A percentile compares a stretch with the other conserved stretches of the same genome.
Conservation (phyloP, 768 basidiomycete species). For the Mycena rosella region DNA sequence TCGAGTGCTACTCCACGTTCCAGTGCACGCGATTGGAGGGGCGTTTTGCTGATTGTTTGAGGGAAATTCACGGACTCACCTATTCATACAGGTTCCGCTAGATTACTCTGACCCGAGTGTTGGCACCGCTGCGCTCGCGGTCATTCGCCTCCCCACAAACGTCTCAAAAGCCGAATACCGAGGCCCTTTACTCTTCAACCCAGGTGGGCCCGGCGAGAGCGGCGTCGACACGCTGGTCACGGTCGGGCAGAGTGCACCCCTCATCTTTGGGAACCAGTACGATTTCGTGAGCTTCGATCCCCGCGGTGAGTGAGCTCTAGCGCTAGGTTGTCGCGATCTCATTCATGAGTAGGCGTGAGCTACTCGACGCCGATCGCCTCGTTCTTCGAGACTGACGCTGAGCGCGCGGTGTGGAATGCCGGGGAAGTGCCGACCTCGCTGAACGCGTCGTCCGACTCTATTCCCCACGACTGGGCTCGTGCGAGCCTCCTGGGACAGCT, state of each 20-base stretch:
- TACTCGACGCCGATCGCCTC: slow-evolving; percentile 27
- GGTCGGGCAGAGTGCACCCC: background rate
- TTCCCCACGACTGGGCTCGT: slow-evolving; percentile 49
- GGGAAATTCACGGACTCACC: background rate
- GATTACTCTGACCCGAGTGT: slow-evolving; percentile 18
- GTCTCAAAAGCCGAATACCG: slow-evolving; percentile 11
- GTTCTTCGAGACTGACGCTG: slow-evolving; percentile 29
- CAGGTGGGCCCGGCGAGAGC: slow-evolving; percentile 31
- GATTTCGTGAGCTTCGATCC: slow-evolving; percentile 34
- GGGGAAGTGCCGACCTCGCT: slow-evolving; percentile 20
- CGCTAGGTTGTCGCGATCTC: background rate
- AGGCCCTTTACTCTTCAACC: slow-evolving; percentile 29
- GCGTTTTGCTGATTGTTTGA: background rate
- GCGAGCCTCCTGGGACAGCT: slow-evolving; percentile 47
- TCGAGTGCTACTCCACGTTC: background rate
- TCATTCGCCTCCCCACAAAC: slow-evolving; percentile 19
- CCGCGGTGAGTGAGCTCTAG: slow-evolving; percentile 1
- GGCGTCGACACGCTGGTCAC: slow-evolving; percentile 21
- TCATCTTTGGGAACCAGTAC: slow-evolving; percentile 17
- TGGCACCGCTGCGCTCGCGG: slow-evolving; percentile 20
- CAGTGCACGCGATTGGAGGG: slow-evolving; percentile 9
- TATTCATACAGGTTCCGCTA: slow-evolving; percentile 18
- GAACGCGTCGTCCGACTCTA: slow-evolving; percentile 43
- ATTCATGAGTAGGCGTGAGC: slow-evolving; percentile 15
- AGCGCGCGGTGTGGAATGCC: slow-evolving; percentile 29